Evolutionary conservation across 2,329 filamentous ascomycete species (phyloP), one percentile per base, ranked within the genome.

Genomic region (Aspergillus sergii): DNA sequence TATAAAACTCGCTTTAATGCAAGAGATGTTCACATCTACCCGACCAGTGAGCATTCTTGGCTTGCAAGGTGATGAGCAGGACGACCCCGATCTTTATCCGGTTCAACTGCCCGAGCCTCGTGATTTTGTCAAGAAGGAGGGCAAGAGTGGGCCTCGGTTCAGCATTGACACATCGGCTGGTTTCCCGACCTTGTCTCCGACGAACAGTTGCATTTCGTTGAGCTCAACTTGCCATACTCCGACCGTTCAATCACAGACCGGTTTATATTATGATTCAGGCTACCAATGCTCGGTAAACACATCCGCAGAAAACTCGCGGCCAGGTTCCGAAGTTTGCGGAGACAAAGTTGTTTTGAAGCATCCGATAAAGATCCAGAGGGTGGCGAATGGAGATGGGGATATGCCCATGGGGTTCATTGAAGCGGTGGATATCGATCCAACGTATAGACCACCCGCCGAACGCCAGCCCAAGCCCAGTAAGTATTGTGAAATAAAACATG

Each of bases 381-480:
- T 73, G 14, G 46, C 64, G 8, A 61, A 66, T 7, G 66, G 62
- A 21, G 70, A 72, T 28, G 59, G 62, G 16, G 65, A 67, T 28
- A 58, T 86, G 28, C 81, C 93, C 32, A 90, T 88, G 64, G 91
- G 91, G 7, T 97, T 91, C 89, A 95, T 98, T 66, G 93, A 97
- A 75, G 93, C 93, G 1, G 80, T 97, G 9, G 95, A 93, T 36
- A 92, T 98, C n/a, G 95, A 98, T 75, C 83, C 89, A 19, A 86
- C 85, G 2, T 99, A 98, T 75, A 88, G 90, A 62, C 90, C 95
- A 51, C 94, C 94, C 0, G 80, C 85, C 0, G 92, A 96, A 71
- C 87, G 86, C 62, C 81, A 84, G 10, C 82, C 88, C 23, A 96
- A 92, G 76, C 87, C 88, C 68, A 81, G 85, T 87, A 82, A 76